Percentiles rank a stretch among this genome's conserved stretches.
Evolutionary conservation across 352 stramenopile species (phyloP).

Genomic region (Phytophthora brassicae): DNA sequence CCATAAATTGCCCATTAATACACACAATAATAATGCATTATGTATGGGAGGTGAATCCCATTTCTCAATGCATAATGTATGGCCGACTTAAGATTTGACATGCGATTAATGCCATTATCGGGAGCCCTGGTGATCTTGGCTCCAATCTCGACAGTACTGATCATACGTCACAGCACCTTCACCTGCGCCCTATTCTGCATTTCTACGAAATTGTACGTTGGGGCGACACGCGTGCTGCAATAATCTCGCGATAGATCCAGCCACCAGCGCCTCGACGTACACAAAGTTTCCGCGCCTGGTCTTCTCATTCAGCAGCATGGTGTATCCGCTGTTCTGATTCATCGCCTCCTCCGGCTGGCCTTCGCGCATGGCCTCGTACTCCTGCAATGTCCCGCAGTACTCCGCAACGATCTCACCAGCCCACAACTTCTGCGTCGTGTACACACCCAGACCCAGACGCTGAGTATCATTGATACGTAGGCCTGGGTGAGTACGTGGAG

Average conservation of each 20-base stretch:
- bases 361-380: not conserved
- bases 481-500: too few species aligned
- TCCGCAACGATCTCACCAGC: not conserved
- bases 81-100: too few species aligned
- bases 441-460: not conserved
- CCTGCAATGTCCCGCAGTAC: too few species aligned
- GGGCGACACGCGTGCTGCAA: not conserved
- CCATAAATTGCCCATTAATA: too few species aligned
- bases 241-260: not conserved
- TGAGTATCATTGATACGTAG: not conserved
- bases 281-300: not conserved
- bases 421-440: not conserved
- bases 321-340: slow-evolving; percentile 6
- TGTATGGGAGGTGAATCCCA: too few species aligned
- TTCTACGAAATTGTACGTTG: not conserved
- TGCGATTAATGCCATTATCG: too few species aligned
- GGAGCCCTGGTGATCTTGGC: too few species aligned
- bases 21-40: too few species aligned
- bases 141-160: not conserved
- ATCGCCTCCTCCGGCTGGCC: not conserved
- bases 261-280: not conserved
- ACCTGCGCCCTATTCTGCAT: not conserved
- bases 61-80: too few species aligned
- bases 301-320: not conserved
- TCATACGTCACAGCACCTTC: not conserved